Evolutionary conservation across 306 rosid species (phyloP).

Genomic region (Ochetophila trinervis): DNA sequence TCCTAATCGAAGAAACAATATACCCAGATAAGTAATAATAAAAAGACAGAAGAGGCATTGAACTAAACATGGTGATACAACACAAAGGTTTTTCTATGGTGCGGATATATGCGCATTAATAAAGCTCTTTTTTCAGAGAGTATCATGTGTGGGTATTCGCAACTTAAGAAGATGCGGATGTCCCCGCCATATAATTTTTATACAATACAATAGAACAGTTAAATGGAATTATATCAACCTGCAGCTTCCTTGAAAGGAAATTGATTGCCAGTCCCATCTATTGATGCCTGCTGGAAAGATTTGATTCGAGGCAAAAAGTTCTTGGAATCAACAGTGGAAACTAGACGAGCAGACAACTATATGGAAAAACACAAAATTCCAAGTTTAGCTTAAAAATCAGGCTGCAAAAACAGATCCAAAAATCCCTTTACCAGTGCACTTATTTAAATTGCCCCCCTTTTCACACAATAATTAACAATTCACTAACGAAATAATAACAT

Average conservation of each 20-base stretch:
- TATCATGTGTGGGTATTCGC: too few species aligned
- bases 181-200: not conserved
- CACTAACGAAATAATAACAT: not conserved
- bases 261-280: constrained; percentile 42
- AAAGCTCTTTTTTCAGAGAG: too few species aligned
- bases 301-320: constrained; percentile 59
- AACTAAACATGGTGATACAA: not conserved
- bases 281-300: constrained; percentile 49
- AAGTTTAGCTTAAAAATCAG: not conserved
- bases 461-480: not conserved
- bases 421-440: not conserved
- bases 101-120: too few species aligned
- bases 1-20: constrained; percentile 29
- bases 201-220: not conserved
- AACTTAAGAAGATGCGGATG: too few species aligned
- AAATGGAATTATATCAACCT: constrained; percentile 36
- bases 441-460: too few species aligned
- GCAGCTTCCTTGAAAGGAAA: constrained; percentile 86
- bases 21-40: not conserved
- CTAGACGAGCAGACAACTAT: constrained; percentile 69
- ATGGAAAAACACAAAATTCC: constrained; percentile 9
- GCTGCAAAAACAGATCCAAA: not conserved
- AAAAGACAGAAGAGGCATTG: not conserved
- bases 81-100: too few species aligned
- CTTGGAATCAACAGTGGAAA: constrained; percentile 64